Conservation (phyloP, 495 filamentous ascomycete species). For the Lineolata rhizophorae region DNA sequence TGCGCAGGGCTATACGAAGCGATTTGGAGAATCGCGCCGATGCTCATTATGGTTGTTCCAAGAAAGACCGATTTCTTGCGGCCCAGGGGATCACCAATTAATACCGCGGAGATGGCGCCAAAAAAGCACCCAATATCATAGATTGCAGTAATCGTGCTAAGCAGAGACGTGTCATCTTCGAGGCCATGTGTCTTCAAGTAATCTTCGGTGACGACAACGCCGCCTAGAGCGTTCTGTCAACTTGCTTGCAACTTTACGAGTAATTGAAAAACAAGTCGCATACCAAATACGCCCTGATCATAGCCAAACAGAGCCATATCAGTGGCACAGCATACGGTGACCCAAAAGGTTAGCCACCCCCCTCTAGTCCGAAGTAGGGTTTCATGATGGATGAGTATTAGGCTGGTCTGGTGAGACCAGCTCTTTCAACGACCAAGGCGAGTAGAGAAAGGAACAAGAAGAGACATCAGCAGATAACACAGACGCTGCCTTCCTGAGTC, state of each 20-base stretch:
- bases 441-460: too few relatives aligned
- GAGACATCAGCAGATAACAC: too few relatives aligned
- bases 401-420: too few relatives aligned
- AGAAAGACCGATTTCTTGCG: slow-evolving; percentile 33
- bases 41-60: slow-evolving; percentile 33
- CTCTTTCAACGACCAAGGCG: too few relatives aligned
- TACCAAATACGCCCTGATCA: slow-evolving; percentile 32
- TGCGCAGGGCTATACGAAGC: slow-evolving; percentile 37
- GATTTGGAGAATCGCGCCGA: slow-evolving; percentile 40
- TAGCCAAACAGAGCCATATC: slow-evolving; percentile 30
- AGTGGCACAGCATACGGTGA: slow-evolving; percentile 21
- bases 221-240: slow-evolving; percentile 17
- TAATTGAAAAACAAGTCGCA: not conserved
- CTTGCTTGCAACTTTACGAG: not conserved
- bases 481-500: too few relatives aligned
- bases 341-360: slow-evolving; percentile 35
- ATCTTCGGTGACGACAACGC: slow-evolving; percentile 32
- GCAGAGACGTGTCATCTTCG: slow-evolving; percentile 22
- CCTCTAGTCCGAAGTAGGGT: slow-evolving; percentile 35
- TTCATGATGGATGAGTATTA: slow-evolving; percentile 10
- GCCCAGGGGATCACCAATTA: slow-evolving; percentile 34
- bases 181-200: slow-evolving; percentile 31
- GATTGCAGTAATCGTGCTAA: slow-evolving; percentile 39
- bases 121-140: slow-evolving; percentile 46
- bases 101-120: slow-evolving; percentile 35